Evolutionary conservation across 805 yeast genomes (phyloP), one percentile per base, ranked within the genome.

Genomic region (Wilhelminamyces savonicus): DNA sequence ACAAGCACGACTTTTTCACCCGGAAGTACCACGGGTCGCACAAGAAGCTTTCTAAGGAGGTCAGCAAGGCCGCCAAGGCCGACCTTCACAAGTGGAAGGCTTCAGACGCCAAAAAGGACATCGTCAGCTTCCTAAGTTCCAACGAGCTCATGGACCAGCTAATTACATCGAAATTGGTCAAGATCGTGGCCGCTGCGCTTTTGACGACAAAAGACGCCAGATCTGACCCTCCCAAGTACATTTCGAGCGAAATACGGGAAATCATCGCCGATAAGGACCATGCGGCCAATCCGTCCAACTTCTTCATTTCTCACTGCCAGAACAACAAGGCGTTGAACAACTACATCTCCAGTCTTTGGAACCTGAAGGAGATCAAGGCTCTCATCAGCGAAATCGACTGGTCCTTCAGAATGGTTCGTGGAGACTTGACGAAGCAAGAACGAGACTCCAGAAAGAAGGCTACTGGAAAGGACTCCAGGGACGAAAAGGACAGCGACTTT

Each of bases 1-100:
- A 75, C 27, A 71, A 75, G 40, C 23, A 39, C 2, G 70, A 65
- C 17, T 49, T 66, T 5, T 71, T 74, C 36, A 60, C 54, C 5
- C 65, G 69, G 26, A 78, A 78, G 41, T 57, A 62, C 28, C 71
- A 73, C 42, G 66, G 69, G 7, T 55, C 73, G 0, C 30, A 56
- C 10, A 59, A 53, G 24, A 69, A 68, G 34, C 46, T 73, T 29
- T 46, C 41, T 19, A 66, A 69, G 22, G 60, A 51, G 14, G 50
- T 74, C 16, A 45, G 41, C 21, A 51, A 52, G 38, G 28, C 30
- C 16, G 27, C 28, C 17, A 48, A 43, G 26, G 32, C 35, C 24
- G 50, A 46, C 26, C 29, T 32, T 27, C 26, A 36, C 16, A 38
- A 35, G 22, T 34, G 31, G 28, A 31, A 32, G 23, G 20, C 18